Percentiles rank a stretch among this genome's conserved stretches.
These are phyloP conservation scores for Eucalyptus camaldulensis DNA, from an alignment of 345 rosid genomes.

Conservation along the genomic window DNA sequence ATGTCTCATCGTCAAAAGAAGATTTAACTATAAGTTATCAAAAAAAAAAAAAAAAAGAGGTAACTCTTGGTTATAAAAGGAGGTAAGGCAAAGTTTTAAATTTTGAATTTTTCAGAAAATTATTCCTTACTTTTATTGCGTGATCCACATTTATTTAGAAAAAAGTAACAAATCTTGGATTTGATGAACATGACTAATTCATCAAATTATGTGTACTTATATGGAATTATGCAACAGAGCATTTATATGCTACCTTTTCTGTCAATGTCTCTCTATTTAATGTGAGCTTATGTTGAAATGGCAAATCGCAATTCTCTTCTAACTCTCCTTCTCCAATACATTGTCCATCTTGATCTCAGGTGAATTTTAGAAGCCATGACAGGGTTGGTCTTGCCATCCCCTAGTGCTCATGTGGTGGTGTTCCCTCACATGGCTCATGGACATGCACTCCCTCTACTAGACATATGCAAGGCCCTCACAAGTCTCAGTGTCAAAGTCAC, in stretches of 20 bases:
- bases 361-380: neutral
- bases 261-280: neutral
- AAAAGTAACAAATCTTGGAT: no score
- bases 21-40: no score
- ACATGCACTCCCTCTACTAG: slow-evolving; percentile 18
- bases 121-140: neutral
- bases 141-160: no score
- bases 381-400: neutral
- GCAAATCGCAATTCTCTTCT: neutral
- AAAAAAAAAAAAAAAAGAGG: neutral
- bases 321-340: neutral
- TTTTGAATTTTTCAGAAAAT: neutral
- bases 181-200: neutral
- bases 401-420: neutral
- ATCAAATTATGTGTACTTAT: neutral
- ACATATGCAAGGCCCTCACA: slow-evolving; percentile 10
- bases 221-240: neutral
- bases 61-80: neutral
- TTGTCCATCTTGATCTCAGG: neutral
- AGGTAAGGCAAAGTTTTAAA: neutral
- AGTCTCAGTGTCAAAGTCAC: neutral
- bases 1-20: no score
- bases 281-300: neutral
- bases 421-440: slow-evolving; percentile 34
- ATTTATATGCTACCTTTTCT: neutral